Evolutionary conservation across 1,284 basidiomycete species (phyloP), one percentile per base, ranked within the genome.

Genomic region (Cryptococcus neoformans): DNA sequence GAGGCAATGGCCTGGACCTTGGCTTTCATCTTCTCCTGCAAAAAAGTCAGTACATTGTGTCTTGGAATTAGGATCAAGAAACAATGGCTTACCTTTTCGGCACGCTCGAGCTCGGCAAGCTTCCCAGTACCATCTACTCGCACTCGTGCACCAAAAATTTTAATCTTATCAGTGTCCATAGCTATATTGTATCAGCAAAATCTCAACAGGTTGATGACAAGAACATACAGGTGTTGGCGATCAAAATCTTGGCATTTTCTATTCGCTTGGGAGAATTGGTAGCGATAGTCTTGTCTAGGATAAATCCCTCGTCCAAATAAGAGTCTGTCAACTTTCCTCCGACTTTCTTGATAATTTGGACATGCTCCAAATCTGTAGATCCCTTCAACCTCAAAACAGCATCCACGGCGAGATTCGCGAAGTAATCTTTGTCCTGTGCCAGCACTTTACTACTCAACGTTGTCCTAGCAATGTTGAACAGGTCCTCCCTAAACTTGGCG

Each of bases 111-210:
- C 77, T 99, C 96, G 28, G 96, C 96, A 4, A 99, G 85, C 80
- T 99, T 96, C 56, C 92, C 89, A 0, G 96, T 97, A 38, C 91
- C 84, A 69, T 98, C 93, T 11, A 99, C 95, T 75, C 94, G 92
- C 54, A 99, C 87, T 36, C 93, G 85, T 0, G 96, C 95, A 52
- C 95, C 96, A 69, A 99, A 99, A 56, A 99, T 89, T 80, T 99
- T 99, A 81, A 99, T 96, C 81, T 99, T 99, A 81, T 99, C 96
- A 37, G 96, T 99, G 80, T 99, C 95, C 96, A 99, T 98, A 6
- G 94, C 91, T 93, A 62, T 0, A 46, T n/a, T 17, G 16, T 40
- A 45, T 62, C 55, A 65, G 61, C 56, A 38, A 37, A n/a, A 28
- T 16, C 45, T 17, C 39, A 42, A 8, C 12, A 40, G 28, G 11